Evolutionary conservation across 2,329 filamentous ascomycete genomes (phyloP), one percentile per base, ranked within the genome.

Genomic region (Fusarium verrucosum): DNA sequence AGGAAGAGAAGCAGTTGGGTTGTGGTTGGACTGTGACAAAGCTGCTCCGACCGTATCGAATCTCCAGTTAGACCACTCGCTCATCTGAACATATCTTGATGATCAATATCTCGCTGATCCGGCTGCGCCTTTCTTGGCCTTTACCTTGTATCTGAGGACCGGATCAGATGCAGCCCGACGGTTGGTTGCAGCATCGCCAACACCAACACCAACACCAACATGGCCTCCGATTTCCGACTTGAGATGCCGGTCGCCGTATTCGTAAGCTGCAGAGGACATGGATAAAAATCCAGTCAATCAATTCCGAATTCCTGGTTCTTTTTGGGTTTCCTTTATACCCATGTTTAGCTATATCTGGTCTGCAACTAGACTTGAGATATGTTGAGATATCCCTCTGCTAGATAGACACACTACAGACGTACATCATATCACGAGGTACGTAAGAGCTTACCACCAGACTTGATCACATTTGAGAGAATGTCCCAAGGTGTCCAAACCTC

Each of bases 401-500:
- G 28, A 16, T 14, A 30, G n/a, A 23, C 14, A 23, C 13, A 10
- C 28, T 22, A 32, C n/a, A n/a, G n/a, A n/a, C n/a, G n/a, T n/a
- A n/a, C n/a, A n/a, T n/a, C n/a, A n/a, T n/a, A 25, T n/a, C 25
- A 32, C 35, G 6, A 17, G 25, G 17, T 47, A 22, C n/a, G n/a
- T n/a, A n/a, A n/a, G n/a, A n/a, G n/a, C n/a, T 22, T 23, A 20
- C 14, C 3, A 6, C 43, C 43, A 46, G 38, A 33, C 7, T n/a
- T 32, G 7, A 32, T 32, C 7, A 16, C 4, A 14, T 10, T 11
- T 8, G 2, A 16, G 5, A 23, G 9, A n/a, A 32, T 9, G 14
- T 32, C n/a, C n/a, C 30, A 60, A 52, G 68, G 68, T 70, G 68
- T 57, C 38, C 59, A 70, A 52, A 70, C 54, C 55, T 60, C 45